Evolutionary conservation across 192 early-diverging fungal species (phyloP).

Genomic region (Coemansia sp.): DNA sequence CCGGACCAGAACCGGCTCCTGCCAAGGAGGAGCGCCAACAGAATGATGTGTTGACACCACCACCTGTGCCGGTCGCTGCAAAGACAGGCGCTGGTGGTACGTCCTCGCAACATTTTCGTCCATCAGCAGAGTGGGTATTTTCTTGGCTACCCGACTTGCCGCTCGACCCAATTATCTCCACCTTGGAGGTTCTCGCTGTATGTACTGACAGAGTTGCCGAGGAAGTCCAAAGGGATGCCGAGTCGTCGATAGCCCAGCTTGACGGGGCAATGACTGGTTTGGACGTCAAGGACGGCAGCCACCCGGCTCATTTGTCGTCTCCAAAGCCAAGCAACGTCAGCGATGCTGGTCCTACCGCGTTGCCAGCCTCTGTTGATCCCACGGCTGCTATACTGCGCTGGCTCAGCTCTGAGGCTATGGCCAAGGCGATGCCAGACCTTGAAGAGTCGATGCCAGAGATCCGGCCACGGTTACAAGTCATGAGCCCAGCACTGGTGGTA

Average conservation of each 20-base stretch:
- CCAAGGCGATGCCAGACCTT: slow-evolving; percentile 32
- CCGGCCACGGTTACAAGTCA: slow-evolving; percentile 60
- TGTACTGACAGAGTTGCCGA: slow-evolving; percentile 66
- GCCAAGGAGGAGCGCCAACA: slow-evolving; percentile 14
- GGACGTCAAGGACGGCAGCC: slow-evolving; percentile 8
- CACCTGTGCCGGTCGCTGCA: neutral
- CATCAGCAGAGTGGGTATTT: slow-evolving; percentile 44
- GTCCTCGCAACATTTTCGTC: slow-evolving; percentile 33
- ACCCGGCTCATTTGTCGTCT: neutral
- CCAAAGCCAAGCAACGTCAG: neutral
- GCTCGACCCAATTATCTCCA: slow-evolving; percentile 63
- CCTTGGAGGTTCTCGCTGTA: slow-evolving; percentile 65
- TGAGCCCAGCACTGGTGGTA: slow-evolving; percentile 59
- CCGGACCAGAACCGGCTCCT: neutral
- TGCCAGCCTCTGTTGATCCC: slow-evolving; percentile 33
- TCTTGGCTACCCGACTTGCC: slow-evolving; percentile 72
- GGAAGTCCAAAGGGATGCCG: slow-evolving; percentile 61
- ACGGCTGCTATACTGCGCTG: slow-evolving; percentile 53
- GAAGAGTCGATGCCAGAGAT: slow-evolving; percentile 56
- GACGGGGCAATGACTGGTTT: neutral
- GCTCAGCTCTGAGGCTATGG: slow-evolving; percentile 39
- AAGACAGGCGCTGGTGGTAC: neutral
- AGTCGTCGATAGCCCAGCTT: slow-evolving; percentile 5
- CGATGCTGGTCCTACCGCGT: slow-evolving; percentile 29
- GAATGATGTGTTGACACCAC: neutral